Conservation (phyloP, 1,139 yeast genomes). For the Geotrichum aggregatum region DNA sequence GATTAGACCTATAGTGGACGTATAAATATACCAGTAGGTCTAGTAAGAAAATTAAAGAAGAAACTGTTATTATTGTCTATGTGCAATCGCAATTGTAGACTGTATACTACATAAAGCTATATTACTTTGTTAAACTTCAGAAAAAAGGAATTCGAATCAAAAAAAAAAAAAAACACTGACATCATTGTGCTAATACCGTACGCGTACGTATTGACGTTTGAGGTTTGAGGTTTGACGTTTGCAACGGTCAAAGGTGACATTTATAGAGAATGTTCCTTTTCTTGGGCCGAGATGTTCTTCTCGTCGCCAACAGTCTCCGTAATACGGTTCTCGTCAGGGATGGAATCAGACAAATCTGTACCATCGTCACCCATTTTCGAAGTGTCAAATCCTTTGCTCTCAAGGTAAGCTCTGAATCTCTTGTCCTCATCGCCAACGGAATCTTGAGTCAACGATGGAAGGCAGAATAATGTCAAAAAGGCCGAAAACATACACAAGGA, state of each 20-base stretch:
- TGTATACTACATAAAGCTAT: too few relatives aligned
- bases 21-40: too few relatives aligned
- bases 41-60: too few relatives aligned
- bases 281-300: background rate
- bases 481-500: slow-evolving; percentile 73
- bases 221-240: too few relatives aligned
- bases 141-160: too few relatives aligned
- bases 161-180: background rate
- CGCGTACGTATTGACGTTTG: too few relatives aligned
- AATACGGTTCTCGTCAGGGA: background rate
- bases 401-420: slow-evolving; percentile 60
- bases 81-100: too few relatives aligned
- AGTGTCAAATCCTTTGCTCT: slow-evolving; percentile 36
- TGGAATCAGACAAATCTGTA: background rate
- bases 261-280: background rate
- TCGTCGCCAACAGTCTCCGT: background rate
- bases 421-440: slow-evolving; percentile 75
- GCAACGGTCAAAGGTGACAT: background rate
- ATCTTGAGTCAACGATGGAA: slow-evolving; percentile 80
- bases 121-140: too few relatives aligned
- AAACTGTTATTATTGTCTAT: too few relatives aligned
- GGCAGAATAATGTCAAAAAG: slow-evolving; percentile 59
- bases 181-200: background rate
- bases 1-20: too few relatives aligned
- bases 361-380: slow-evolving; percentile 29